A percentile compares a stretch with the other conserved stretches of the same genome.
Evolutionary conservation across 1,284 basidiomycete genomes (phyloP).

Genomic region (Mycena citricolor): DNA sequence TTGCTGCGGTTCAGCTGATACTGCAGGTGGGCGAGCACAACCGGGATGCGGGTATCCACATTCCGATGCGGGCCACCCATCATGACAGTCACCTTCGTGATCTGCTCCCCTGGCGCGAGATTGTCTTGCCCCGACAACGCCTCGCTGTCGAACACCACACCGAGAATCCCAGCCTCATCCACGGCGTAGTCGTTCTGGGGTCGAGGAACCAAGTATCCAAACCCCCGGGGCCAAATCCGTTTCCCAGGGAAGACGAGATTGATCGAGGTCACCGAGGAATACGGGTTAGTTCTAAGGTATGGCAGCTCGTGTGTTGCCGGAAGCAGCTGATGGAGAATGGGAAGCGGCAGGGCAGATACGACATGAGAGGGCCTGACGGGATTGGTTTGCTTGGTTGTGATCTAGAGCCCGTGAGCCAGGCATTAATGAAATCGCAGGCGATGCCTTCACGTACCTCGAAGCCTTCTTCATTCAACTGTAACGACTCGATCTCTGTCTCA

Average conservation of each 20-base stretch:
- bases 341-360: constrained; percentile 72
- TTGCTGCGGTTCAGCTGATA: constrained; percentile 45
- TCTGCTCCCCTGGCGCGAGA: constrained; percentile 29
- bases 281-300: constrained; percentile 54
- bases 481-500: constrained; percentile 39
- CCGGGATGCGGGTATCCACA: constrained; percentile 36
- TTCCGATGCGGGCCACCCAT: constrained; percentile 75
- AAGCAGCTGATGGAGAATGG: constrained; percentile 57
- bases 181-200: constrained; percentile 48
- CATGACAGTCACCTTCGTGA: constrained; percentile 88
- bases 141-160: constrained; percentile 83
- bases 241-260: constrained; percentile 67
- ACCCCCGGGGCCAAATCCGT: constrained; percentile 76
- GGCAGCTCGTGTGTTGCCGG: constrained; percentile 39
- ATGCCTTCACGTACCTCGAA: constrained; percentile 43
- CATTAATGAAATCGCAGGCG: too few species aligned
- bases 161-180: constrained; percentile 61
- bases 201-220: constrained; percentile 93
- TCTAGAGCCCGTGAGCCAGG: too few species aligned
- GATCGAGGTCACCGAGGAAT: constrained; percentile 68
- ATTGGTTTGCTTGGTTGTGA: constrained; percentile 41
- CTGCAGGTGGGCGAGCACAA: constrained; percentile 50
- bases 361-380: constrained; percentile 52
- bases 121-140: constrained; percentile 70
- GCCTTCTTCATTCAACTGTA: constrained; percentile 36